These are phyloP conservation scores for Auricularia sp. DNA, from an alignment of 768 basidiomycete genomes.

Conservation along the genomic window DNA sequence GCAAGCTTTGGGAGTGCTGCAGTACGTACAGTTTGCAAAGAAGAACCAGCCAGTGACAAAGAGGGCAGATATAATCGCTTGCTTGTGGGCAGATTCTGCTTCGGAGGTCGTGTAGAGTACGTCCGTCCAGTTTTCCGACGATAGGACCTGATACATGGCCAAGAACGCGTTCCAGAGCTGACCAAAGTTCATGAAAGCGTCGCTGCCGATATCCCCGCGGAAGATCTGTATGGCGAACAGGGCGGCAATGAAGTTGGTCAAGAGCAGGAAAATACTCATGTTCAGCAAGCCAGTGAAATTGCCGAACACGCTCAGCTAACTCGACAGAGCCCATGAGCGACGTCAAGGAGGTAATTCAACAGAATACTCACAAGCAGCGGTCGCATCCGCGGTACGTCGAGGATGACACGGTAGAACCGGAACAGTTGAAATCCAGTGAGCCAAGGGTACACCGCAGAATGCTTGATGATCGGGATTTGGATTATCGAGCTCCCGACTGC, in stretches of 20 bases:
- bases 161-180: conserved; percentile 79
- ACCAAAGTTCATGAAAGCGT: conserved; percentile 58
- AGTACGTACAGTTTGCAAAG: conserved; percentile 77
- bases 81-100: conserved; percentile 54
- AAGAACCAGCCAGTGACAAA: conserved; percentile 80
- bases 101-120: conserved; percentile 52
- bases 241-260: conserved; percentile 80
- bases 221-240: conserved; percentile 76
- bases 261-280: conserved; percentile 82
- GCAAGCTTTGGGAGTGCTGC: neutral
- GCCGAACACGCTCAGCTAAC: conserved; percentile 77
- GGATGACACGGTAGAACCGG: conserved; percentile 85
- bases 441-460: conserved; percentile 69
- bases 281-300: conserved; percentile 85
- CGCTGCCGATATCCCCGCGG: conserved; percentile 61
- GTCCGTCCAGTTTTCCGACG: conserved; percentile 90
- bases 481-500: conserved; percentile 70
- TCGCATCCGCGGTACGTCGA: conserved; percentile 84
- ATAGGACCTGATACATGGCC: conserved; percentile 75
- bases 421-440: conserved; percentile 77
- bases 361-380: conserved; percentile 57
- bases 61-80: conserved; percentile 57
- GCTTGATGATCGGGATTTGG: conserved; percentile 68
- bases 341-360: neutral
- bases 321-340: neutral